Conservation (phyloP, 768 basidiomycete genomes). For the Hypsizygus marmoreus region DNA sequence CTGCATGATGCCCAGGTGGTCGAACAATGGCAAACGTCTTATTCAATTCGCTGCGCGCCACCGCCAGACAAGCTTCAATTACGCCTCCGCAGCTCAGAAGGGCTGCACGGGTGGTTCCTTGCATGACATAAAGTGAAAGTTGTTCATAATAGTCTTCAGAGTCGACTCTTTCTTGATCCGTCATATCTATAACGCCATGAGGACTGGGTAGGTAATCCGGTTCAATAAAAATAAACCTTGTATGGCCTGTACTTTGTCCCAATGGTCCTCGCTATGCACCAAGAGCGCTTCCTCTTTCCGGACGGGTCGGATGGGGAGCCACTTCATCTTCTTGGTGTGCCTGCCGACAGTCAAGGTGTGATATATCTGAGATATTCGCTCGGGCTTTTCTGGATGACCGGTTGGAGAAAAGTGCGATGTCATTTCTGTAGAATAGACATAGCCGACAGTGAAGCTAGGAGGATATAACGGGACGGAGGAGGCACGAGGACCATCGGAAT, state of each 20-base stretch:
- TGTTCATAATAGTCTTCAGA: conserved; percentile 86
- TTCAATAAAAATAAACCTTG: conserved; percentile 77
- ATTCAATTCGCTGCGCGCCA: conserved; percentile 75
- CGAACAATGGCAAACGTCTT: conserved; percentile 95
- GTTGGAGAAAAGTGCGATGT: conserved; percentile 73
- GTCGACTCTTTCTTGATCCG: conserved; percentile 70
- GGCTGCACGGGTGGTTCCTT: conserved; percentile 81
- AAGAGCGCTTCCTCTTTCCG: conserved; percentile 78
- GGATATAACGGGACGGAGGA: conserved; percentile 43
- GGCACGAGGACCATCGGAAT: conserved; percentile 33
- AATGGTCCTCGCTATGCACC: conserved; percentile 89
- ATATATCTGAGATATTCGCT: conserved; percentile 81
- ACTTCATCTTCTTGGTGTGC: conserved; percentile 71
- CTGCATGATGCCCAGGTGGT: conserved; percentile 97
- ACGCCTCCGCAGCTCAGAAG: conserved; percentile 93
- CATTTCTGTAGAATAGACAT: conserved; percentile 88
- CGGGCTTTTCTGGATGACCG: conserved; percentile 71
- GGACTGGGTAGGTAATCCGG: no score
- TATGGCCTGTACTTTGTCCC: conserved; percentile 86
- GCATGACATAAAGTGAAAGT: conserved; percentile 90
- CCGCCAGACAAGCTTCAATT: conserved; percentile 85
- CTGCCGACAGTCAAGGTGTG: conserved; percentile 59
- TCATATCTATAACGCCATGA: conserved; percentile 74
- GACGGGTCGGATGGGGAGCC: conserved; percentile 74
- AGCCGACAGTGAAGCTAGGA: conserved; percentile 63